Evolutionary conservation across 768 basidiomycete species (phyloP).

Genomic region (Chalciporus pseudorubinellus): DNA sequence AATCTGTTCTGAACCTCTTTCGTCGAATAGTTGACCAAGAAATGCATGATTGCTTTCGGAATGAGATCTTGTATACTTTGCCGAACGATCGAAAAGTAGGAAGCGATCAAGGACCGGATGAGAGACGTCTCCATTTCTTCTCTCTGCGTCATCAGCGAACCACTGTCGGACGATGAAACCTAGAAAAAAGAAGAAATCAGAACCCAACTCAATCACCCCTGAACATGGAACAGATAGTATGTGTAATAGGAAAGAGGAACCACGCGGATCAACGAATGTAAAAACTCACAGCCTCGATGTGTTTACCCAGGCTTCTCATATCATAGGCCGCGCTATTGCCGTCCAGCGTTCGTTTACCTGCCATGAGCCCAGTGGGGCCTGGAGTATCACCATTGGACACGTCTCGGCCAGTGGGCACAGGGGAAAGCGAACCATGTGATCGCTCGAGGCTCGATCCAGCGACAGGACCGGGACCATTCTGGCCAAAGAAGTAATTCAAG

Average conservation of each 20-base stretch:
- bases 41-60: slow-evolving; percentile 98
- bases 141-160: slow-evolving; percentile 62
- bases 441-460: slow-evolving; percentile 53
- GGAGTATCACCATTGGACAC: slow-evolving; percentile 52
- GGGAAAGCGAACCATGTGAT: slow-evolving; percentile 21
- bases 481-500: slow-evolving; percentile 97
- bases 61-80: slow-evolving; percentile 97
- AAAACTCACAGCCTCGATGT: slow-evolving; percentile 87
- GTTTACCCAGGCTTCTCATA: slow-evolving; percentile 98
- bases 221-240: slow-evolving; percentile 4
- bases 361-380: slow-evolving; percentile 61
- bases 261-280: background rate
- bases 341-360: slow-evolving; percentile 64
- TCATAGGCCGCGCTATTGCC: slow-evolving; percentile 86
- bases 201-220: slow-evolving; percentile 8
- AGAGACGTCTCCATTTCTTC: slow-evolving; percentile 97
- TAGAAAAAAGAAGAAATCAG: slow-evolving; percentile 24
- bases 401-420: slow-evolving; percentile 61
- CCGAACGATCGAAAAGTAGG: slow-evolving; percentile 94
- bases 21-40: slow-evolving; percentile 94
- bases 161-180: slow-evolving; percentile 60
- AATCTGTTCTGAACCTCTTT: slow-evolving; percentile 96
- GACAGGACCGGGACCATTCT: slow-evolving; percentile 76
- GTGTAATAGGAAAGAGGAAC: slow-evolving; percentile 1
- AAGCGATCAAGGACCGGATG: slow-evolving; percentile 91